Evolutionary conservation across 2,329 filamentous ascomycete genomes (phyloP).

Genomic region (Bipolaris bicolor): DNA sequence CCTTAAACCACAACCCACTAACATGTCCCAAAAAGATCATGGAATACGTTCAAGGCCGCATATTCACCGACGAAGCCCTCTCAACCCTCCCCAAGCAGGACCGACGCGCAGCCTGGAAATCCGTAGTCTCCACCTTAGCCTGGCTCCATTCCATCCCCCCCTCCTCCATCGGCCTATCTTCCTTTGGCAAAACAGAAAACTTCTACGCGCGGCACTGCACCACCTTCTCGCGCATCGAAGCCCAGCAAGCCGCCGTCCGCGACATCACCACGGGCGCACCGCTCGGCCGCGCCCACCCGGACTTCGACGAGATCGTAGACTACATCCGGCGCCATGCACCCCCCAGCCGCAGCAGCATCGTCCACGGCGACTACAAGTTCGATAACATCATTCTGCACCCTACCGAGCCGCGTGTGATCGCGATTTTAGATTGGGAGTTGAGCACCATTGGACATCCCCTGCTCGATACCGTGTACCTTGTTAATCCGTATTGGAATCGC

Average conservation of each 20-base stretch:
- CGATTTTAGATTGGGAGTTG: constrained; percentile 97
- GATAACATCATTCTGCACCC: constrained; percentile 72
- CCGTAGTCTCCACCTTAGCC: constrained; percentile 77
- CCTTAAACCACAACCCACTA: background rate
- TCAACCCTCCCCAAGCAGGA: constrained; percentile 70
- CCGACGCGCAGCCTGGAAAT: constrained; percentile 54
- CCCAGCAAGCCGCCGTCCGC: constrained; percentile 72
- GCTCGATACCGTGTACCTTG: constrained; percentile 85
- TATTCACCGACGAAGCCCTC: constrained; percentile 85
- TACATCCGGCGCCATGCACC: constrained; percentile 75
- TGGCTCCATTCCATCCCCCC: constrained; percentile 79
- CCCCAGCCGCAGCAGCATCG: constrained; percentile 75
- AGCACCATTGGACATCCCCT: constrained; percentile 92
- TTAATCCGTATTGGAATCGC: constrained; percentile 55
- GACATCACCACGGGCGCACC: constrained; percentile 72
- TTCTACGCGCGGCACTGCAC: constrained; percentile 87
- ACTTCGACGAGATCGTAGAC: constrained; percentile 76
- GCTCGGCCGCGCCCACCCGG: constrained; percentile 74
- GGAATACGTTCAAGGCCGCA: constrained; percentile 90
- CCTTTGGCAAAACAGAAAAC: constrained; percentile 72
- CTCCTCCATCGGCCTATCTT: constrained; percentile 68
- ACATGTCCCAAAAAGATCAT: constrained; percentile 65
- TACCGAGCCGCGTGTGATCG: constrained; percentile 84
- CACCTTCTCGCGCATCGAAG: constrained; percentile 80
- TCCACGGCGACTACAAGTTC: constrained; percentile 95